These are phyloP conservation scores for Laetiporus sulphureus DNA, from an alignment of 1,284 basidiomycete species.

Conservation along the genomic window DNA sequence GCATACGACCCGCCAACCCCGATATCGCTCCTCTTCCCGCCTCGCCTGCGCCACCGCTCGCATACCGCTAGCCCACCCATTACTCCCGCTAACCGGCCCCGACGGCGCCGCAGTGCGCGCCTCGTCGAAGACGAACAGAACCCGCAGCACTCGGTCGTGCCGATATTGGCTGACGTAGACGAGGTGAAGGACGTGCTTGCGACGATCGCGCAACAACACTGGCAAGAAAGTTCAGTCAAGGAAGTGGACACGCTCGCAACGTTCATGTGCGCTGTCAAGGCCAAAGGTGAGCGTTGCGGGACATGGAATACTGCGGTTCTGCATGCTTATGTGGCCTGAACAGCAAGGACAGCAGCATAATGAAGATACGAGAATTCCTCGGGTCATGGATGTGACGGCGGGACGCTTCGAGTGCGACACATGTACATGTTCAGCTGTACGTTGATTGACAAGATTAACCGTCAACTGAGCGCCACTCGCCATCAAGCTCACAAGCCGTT, in stretches of 20 bases:
- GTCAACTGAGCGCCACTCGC: too few relatives aligned
- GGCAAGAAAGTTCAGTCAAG: conserved; percentile 50
- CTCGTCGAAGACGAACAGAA: conserved; percentile 54
- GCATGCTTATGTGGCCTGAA: too few relatives aligned
- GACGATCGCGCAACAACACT: conserved; percentile 61
- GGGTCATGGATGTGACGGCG: too few relatives aligned
- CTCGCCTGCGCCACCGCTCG: conserved; percentile 41
- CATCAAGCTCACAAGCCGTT: too few relatives aligned
- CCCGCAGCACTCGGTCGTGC: conserved; percentile 33
- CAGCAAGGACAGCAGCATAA: too few relatives aligned
- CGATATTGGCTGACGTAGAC: conserved; percentile 59
- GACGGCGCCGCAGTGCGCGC: conserved; percentile 60
- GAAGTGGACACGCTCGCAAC: conserved; percentile 75
- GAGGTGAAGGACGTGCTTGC: conserved; percentile 63
- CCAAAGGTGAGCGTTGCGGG: conserved; percentile 43
- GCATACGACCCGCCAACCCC: conserved; percentile 64
- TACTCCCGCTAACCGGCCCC: conserved; percentile 57
- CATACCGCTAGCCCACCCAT: conserved; percentile 30
- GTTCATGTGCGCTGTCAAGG: conserved; percentile 69
- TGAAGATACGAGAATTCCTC: too few relatives aligned
- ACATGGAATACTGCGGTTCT: too few relatives aligned
- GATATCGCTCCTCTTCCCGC: conserved; percentile 44
- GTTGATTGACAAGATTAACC: too few relatives aligned
- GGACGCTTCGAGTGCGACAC: too few relatives aligned
- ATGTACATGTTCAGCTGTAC: too few relatives aligned